Percentiles rank a stretch among this genome's conserved stretches.
phyloP scores from a whole-genome alignment of 1,139 yeast genomes.

The Suhomyces yuchorum region DNA sequence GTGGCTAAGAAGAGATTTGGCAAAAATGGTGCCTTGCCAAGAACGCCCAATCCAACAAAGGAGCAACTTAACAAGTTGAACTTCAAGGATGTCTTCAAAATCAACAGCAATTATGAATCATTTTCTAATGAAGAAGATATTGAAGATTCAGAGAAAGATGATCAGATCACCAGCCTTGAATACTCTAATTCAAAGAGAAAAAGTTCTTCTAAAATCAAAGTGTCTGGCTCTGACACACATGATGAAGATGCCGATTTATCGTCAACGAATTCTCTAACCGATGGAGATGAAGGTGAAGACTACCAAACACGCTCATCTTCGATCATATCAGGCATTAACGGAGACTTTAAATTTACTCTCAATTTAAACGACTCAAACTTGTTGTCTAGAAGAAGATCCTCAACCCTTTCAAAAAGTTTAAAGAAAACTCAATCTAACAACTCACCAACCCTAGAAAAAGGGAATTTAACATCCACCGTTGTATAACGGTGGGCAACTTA shows the following conservation, averaged over 20 bases:
- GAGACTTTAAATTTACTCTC: conserved; percentile 46
- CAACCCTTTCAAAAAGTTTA: conserved; percentile 18
- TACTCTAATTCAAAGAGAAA: conserved; percentile 22
- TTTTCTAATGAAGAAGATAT: conserved; percentile 20
- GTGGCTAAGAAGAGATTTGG: conserved; percentile 10
- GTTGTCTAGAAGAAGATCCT: conserved; percentile 38
- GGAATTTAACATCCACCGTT: conserved; percentile 6
- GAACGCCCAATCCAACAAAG: conserved; percentile 34
- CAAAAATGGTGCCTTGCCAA: conserved; percentile 23
- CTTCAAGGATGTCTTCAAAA: conserved; percentile 39
- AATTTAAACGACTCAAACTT: conserved; percentile 47
- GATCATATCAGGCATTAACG: conserved; percentile 41
- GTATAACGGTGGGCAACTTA: conserved; percentile 4
- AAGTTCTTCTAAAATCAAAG: conserved; percentile 14
- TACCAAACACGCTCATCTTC: conserved; percentile 49
- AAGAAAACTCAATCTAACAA: conserved; percentile 13
- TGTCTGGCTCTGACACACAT: conserved; percentile 2
- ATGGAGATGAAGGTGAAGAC: conserved; percentile 21
- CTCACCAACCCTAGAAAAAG: conserved; percentile 5
- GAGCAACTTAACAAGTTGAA: conserved; percentile 21
- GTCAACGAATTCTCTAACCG: conserved; percentile 18
- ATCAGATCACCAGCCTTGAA: conserved; percentile 22
- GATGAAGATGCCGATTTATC: conserved; percentile 19
- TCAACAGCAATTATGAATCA: conserved; percentile 18
- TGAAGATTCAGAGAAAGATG: conserved; percentile 23